Percentiles rank a stretch among this genome's conserved stretches.
These are phyloP conservation scores for Sherardia arvensis DNA, from an alignment of 257 asterid species.

Conservation along the genomic window DNA sequence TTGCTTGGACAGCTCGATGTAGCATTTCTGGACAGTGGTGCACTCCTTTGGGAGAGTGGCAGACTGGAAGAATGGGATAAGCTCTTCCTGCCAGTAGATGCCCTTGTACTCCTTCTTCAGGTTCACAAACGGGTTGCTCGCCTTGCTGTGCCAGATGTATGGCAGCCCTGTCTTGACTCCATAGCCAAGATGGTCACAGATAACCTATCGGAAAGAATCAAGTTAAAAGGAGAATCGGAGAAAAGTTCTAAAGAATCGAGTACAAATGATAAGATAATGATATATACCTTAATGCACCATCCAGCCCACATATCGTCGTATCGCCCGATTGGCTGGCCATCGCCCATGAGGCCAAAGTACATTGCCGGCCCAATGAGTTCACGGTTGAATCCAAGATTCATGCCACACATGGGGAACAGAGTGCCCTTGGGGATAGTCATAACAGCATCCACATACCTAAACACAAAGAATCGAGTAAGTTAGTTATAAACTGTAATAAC, in stretches of 20 bases:
- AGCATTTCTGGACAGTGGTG: slow-evolving; percentile 76
- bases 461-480: background rate
- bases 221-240: background rate
- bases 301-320: slow-evolving; percentile 99
- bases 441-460: slow-evolving; percentile 70
- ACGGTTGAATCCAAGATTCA: slow-evolving; percentile 82
- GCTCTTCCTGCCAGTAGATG: slow-evolving; percentile 93
- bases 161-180: slow-evolving; percentile 90
- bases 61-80: slow-evolving; percentile 74
- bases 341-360: slow-evolving; percentile 97
- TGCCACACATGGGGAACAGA: slow-evolving; percentile 91
- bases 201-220: slow-evolving; percentile 34
- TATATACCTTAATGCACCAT: slow-evolving; percentile 72
- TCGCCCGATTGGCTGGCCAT: slow-evolving; percentile 92
- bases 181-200: slow-evolving; percentile 78
- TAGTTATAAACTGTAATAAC: background rate
- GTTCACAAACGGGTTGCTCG: slow-evolving; percentile 89
- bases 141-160: slow-evolving; percentile 93
- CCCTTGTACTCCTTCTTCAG: slow-evolving; percentile 79
- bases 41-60: slow-evolving; percentile 50
- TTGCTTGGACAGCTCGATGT: slow-evolving; percentile 61
- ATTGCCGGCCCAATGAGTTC: slow-evolving; percentile 90
- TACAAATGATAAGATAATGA: background rate
- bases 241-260: background rate
- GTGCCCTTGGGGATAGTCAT: slow-evolving; percentile 94